phyloP scores from a whole-genome alignment of 106 monocot genomes.

The Narthecium ossifragum region DNA sequence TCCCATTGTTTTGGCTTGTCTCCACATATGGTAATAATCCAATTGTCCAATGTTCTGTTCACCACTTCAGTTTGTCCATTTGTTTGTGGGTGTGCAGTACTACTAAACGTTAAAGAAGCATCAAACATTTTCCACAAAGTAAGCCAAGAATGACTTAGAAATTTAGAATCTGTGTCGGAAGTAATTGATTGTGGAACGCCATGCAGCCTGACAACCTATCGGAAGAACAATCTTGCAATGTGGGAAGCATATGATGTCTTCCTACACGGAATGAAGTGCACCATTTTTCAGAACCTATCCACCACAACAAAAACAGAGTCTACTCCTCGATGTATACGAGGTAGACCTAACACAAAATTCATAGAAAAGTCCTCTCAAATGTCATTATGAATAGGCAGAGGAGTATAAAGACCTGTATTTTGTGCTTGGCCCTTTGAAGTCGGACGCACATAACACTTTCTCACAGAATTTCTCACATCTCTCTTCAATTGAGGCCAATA shows the following conservation, averaged over 20 bases:
- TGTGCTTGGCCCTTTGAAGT: not conserved
- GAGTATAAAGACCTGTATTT: slow-evolving; percentile 3
- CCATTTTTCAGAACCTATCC: not conserved
- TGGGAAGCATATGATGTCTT: not conserved
- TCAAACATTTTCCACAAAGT: not conserved
- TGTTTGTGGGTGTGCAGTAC: too few relatives aligned
- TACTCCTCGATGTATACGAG: not conserved
- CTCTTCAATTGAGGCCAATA: slow-evolving; percentile 6
- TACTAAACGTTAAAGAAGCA: not conserved
- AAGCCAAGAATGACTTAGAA: not conserved
- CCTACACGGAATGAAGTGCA: not conserved
- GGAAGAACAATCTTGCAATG: not conserved
- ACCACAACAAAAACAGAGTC: slow-evolving; percentile 5
- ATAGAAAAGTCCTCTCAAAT: slow-evolving; percentile 7
- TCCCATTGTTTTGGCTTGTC: not conserved
- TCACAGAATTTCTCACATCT: not conserved
- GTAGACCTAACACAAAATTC: slow-evolving; percentile 7
- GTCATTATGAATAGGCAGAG: not conserved
- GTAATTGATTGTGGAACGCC: not conserved
- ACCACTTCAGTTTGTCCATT: not conserved
- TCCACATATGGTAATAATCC: not conserved
- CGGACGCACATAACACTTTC: not conserved
- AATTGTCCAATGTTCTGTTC: not conserved
- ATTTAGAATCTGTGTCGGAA: not conserved
- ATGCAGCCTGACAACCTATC: not conserved